These are phyloP conservation scores for Incumbomyces delicatus DNA, from an alignment of 2,329 filamentous ascomycete genomes.

Conservation along the genomic window DNA sequence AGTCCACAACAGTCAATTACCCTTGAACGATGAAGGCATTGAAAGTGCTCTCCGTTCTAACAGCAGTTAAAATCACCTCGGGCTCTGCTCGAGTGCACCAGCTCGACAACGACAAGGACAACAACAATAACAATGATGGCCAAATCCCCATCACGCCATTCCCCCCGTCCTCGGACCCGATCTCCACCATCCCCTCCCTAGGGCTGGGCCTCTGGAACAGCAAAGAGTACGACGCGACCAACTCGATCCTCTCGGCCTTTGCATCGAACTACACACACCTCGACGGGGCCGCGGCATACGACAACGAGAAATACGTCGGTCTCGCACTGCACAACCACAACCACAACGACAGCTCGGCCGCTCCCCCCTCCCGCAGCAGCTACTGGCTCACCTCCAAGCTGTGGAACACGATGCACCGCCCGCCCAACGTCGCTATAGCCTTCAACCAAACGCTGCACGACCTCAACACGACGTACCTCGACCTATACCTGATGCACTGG, in stretches of 20 bases:
- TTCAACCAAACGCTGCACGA: constrained; percentile 31
- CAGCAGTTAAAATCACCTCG: too few species aligned
- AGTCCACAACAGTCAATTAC: too few species aligned
- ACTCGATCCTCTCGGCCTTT: constrained; percentile 27
- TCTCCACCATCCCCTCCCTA: constrained; percentile 25
- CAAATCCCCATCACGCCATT: constrained; percentile 3
- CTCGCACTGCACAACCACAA: too few species aligned
- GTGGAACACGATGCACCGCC: constrained; percentile 62
- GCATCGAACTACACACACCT: constrained; percentile 31
- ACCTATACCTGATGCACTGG: constrained; percentile 40
- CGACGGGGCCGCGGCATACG: constrained; percentile 29
- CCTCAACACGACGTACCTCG: constrained; percentile 32
- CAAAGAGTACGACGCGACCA: constrained; percentile 22
- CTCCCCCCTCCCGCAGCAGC: constrained; percentile 49
- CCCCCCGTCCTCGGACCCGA: background rate
- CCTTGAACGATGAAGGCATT: too few species aligned
- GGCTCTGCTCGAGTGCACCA: too few species aligned
- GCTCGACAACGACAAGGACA: too few species aligned
- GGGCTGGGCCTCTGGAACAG: constrained; percentile 32
- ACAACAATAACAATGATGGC: background rate
- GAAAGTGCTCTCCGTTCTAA: too few species aligned
- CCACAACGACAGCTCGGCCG: constrained; percentile 38
- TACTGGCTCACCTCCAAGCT: constrained; percentile 74
- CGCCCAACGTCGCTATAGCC: constrained; percentile 51
- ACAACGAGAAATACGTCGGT: constrained; percentile 63